Percentiles rank a stretch among this genome's conserved stretches.
Evolutionary conservation across 805 yeast species (phyloP).

Genomic region (Wickerhamomyces ciferrii): DNA sequence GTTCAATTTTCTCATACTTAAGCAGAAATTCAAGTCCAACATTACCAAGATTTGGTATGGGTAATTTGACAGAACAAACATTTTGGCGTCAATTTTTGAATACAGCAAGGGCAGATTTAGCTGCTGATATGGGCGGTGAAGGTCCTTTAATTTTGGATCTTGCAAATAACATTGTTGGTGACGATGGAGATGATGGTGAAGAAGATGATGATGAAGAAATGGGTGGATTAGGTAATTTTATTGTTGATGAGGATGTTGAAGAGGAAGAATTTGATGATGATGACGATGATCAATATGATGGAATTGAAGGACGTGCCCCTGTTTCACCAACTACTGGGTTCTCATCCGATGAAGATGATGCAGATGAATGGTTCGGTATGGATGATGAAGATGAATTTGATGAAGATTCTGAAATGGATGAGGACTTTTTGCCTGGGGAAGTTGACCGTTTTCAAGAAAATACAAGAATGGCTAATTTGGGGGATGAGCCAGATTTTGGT

Average conservation of each 20-base stretch:
- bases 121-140: constrained; percentile 11
- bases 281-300: background rate
- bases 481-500: too few species aligned
- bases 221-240: constrained; percentile 8
- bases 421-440: background rate
- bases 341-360: background rate
- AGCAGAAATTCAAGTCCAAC: constrained; percentile 20
- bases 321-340: too few species aligned
- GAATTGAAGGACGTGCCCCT: background rate
- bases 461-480: background rate
- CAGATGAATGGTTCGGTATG: background rate
- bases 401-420: background rate
- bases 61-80: background rate
- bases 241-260: background rate
- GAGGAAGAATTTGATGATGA: background rate
- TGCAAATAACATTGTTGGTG: constrained; percentile 1
- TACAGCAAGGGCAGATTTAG: background rate
- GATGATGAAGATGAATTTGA: background rate
- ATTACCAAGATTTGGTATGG: background rate
- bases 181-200: background rate
- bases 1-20: constrained; percentile 47
- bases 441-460: background rate
- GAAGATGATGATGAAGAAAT: constrained; percentile 3
- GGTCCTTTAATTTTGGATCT: constrained; percentile 13
- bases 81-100: background rate